Evolutionary conservation across 306 rosid genomes (phyloP).

Genomic region (Prunus mira): DNA sequence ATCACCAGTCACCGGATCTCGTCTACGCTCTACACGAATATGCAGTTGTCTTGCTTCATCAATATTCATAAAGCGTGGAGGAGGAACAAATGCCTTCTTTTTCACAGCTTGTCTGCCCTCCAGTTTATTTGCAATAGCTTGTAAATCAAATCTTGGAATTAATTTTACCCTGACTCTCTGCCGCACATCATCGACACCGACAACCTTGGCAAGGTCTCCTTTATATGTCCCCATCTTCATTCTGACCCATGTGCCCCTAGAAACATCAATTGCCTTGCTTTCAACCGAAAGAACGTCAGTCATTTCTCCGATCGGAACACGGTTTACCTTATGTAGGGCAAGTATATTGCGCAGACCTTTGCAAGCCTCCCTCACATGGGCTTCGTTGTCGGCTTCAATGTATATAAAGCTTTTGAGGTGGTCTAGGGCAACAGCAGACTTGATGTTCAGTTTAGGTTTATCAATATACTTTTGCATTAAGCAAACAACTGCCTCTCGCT

Average conservation of each 20-base stretch:
- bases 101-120: too few species aligned
- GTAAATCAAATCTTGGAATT: constrained; percentile 84
- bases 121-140: constrained; percentile 19
- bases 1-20: too few species aligned
- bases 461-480: constrained; percentile 88
- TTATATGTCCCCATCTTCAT: too few species aligned
- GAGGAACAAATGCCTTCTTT: constrained; percentile 20
- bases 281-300: constrained; percentile 96
- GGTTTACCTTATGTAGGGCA: constrained; percentile 54
- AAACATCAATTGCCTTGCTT: constrained; percentile 90
- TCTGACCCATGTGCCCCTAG: constrained; percentile 59
- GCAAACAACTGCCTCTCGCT: constrained; percentile 77
- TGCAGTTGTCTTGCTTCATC: too few species aligned
- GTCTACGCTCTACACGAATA: too few species aligned
- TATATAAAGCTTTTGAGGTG: constrained; percentile 82
- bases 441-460: constrained; percentile 75
- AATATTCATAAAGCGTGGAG: too few species aligned
- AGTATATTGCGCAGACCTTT: constrained; percentile 70
- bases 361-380: constrained; percentile 95
- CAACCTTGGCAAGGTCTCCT: too few species aligned
- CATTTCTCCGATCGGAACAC: constrained; percentile 89
- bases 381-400: constrained; percentile 88
- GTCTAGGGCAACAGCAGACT: constrained; percentile 80
- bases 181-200: constrained; percentile 40
- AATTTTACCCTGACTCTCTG: constrained; percentile 82